Conservation (phyloP, 1,284 basidiomycete genomes). For the Ustilago vetiveriae region DNA sequence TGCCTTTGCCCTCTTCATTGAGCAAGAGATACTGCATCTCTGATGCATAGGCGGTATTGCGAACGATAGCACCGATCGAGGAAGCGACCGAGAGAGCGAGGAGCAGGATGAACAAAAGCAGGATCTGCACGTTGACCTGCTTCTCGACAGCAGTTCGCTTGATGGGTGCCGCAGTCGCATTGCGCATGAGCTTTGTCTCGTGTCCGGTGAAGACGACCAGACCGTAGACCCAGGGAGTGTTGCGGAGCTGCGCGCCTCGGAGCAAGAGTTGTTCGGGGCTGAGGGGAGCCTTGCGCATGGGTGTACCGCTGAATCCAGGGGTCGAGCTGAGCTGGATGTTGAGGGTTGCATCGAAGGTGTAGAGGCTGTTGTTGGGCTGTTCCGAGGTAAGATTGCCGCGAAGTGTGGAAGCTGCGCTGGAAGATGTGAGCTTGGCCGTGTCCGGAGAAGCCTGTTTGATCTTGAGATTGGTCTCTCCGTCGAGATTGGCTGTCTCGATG, state of each 20-base stretch:
- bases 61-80: slow-evolving; percentile 87
- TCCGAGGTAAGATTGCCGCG: slow-evolving; percentile 88
- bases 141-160: slow-evolving; percentile 95
- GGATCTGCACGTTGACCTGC: slow-evolving; percentile 95
- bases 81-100: slow-evolving; percentile 88
- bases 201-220: slow-evolving; percentile 94
- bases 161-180: slow-evolving; percentile 86
- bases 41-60: slow-evolving; percentile 51
- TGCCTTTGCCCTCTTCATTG: slow-evolving; percentile 58
- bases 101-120: slow-evolving; percentile 91
- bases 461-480: slow-evolving; percentile 98
- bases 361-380: slow-evolving; percentile 95
- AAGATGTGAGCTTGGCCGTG: slow-evolving; percentile 81
- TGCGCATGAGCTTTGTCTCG: slow-evolving; percentile 98
- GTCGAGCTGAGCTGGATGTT: slow-evolving; percentile 69
- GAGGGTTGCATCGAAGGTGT: slow-evolving; percentile 88
- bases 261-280: slow-evolving; percentile 94
- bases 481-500: slow-evolving; percentile 95
- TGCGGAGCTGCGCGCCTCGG: slow-evolving; percentile 92
- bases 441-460: slow-evolving; percentile 94
- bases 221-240: slow-evolving; percentile 96
- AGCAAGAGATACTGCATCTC: slow-evolving; percentile 62
- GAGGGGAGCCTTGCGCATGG: slow-evolving; percentile 74
- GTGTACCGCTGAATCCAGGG: slow-evolving; percentile 61
- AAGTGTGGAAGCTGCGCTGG: slow-evolving; percentile 77